These are phyloP conservation scores for Seminavis robusta DNA, from an alignment of 108 stramenopile species.

Conservation along the genomic window DNA sequence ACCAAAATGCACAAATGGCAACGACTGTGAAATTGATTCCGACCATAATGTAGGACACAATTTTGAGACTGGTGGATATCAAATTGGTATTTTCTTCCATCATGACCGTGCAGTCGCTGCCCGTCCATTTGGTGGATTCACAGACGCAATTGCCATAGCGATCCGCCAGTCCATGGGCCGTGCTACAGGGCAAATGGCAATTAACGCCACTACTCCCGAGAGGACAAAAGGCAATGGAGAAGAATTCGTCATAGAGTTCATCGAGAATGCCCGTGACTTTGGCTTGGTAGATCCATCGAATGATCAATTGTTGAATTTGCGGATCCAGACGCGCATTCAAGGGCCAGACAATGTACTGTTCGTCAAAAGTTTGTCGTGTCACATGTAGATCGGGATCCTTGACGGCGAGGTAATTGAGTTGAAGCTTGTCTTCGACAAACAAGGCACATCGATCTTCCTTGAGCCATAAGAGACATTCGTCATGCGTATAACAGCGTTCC, in stretches of 20 bases:
- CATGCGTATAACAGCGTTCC: neutral
- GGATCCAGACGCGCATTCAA: neutral
- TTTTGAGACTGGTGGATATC: neutral
- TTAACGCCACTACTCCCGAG: slow-evolving; percentile 8
- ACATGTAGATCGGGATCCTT: neutral
- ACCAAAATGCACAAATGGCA: slow-evolving; percentile 1
- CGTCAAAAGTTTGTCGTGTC: slow-evolving; percentile 1
- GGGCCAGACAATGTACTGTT: slow-evolving; percentile 3
- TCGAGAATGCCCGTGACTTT: neutral
- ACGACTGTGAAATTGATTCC: neutral
- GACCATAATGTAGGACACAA: slow-evolving; percentile 3
- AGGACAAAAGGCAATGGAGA: slow-evolving; percentile 5
- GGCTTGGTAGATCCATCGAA: slow-evolving; percentile 10
- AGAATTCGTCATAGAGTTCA: slow-evolving; percentile 10
- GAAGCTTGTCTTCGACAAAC: neutral
- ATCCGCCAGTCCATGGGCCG: neutral
- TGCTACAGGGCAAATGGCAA: slow-evolving; percentile 9
- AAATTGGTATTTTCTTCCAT: neutral
- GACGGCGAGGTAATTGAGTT: neutral
- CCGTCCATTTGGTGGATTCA: too few relatives aligned
- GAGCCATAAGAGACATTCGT: neutral
- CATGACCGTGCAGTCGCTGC: slow-evolving; percentile 7
- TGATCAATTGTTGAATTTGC: neutral
- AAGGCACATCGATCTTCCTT: neutral
- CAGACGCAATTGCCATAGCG: slow-evolving; percentile 8